Evolutionary conservation across 139 green algal genomes (phyloP).

Genomic region (Haematococcus lacustris): DNA sequence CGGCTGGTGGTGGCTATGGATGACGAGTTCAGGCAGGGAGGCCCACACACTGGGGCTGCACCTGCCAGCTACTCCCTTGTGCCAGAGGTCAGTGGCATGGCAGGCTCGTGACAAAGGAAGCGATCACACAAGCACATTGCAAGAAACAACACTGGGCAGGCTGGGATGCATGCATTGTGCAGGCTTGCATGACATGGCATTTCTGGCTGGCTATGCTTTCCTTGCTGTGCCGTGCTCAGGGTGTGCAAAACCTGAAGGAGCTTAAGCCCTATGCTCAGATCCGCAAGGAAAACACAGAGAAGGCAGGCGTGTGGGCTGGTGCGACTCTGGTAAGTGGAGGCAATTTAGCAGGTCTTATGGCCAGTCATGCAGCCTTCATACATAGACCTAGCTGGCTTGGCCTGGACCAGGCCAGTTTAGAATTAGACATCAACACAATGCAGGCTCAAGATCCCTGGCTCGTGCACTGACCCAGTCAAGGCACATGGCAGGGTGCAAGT

Average conservation of each 20-base stretch:
- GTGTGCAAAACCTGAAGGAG: constrained; percentile 13
- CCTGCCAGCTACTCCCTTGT: constrained; percentile 18
- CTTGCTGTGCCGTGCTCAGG: constrained; percentile 7
- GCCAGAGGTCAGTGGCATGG: constrained; percentile 15
- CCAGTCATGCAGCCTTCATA: no score
- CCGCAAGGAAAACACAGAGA: constrained; percentile 43
- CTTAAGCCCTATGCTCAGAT: constrained; percentile 27
- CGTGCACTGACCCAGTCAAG: no score
- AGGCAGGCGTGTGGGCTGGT: constrained; percentile 22
- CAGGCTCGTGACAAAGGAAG: neutral
- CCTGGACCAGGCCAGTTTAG: no score
- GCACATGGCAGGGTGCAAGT: no score
- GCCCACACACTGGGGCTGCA: neutral
- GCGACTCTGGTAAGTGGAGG: constrained; percentile 7
- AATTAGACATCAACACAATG: no score
- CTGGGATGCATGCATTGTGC: neutral
- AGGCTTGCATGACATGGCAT: neutral
- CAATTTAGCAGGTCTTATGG: no score
- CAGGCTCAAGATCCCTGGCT: no score
- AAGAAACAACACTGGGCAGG: neutral
- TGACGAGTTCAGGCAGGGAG: constrained; percentile 7
- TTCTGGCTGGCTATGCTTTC: neutral
- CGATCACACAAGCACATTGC: neutral
- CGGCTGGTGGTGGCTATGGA: constrained; percentile 6
- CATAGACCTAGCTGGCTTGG: no score